phyloP scores from a whole-genome alignment of 2,329 filamentous ascomycete genomes.

The Epichloe elymi region DNA sequence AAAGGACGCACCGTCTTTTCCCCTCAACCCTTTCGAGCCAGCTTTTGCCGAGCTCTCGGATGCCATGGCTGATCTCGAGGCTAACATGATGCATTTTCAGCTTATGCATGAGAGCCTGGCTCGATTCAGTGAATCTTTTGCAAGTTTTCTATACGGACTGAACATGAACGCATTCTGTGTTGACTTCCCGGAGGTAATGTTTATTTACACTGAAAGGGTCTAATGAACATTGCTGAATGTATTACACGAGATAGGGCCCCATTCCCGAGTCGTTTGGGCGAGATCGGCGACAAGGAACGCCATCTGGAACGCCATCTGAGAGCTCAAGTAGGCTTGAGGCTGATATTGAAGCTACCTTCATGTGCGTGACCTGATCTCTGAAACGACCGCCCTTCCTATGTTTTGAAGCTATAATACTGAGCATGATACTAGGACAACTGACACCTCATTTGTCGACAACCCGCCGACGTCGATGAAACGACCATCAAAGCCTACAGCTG shows the following conservation, averaged over 20 bases:
- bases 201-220: neutral
- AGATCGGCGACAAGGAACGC: slow-evolving; percentile 43
- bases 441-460: slow-evolving; percentile 83
- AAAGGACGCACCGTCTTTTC: slow-evolving; percentile 42
- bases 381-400: neutral
- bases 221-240: neutral
- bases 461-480: slow-evolving; percentile 46
- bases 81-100: slow-evolving; percentile 95
- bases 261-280: slow-evolving; percentile 70
- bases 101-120: slow-evolving; percentile 91
- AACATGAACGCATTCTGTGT: slow-evolving; percentile 99
- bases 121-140: slow-evolving; percentile 85
- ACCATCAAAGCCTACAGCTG: slow-evolving; percentile 30
- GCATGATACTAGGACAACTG: slow-evolving; percentile 54
- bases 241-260: slow-evolving; percentile 45
- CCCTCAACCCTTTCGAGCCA: slow-evolving; percentile 68
- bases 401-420: slow-evolving; percentile 7
- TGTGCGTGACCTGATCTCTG: slow-evolving; percentile 39
- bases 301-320: slow-evolving; percentile 25
- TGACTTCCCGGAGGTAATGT: slow-evolving; percentile 76
- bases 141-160: slow-evolving; percentile 84
- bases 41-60: slow-evolving; percentile 89
- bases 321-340: slow-evolving; percentile 19
- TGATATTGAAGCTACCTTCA: slow-evolving; percentile 69
- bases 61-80: slow-evolving; percentile 87